Conservation (phyloP, 805 yeast species). For the Deakozyma indianensis region DNA sequence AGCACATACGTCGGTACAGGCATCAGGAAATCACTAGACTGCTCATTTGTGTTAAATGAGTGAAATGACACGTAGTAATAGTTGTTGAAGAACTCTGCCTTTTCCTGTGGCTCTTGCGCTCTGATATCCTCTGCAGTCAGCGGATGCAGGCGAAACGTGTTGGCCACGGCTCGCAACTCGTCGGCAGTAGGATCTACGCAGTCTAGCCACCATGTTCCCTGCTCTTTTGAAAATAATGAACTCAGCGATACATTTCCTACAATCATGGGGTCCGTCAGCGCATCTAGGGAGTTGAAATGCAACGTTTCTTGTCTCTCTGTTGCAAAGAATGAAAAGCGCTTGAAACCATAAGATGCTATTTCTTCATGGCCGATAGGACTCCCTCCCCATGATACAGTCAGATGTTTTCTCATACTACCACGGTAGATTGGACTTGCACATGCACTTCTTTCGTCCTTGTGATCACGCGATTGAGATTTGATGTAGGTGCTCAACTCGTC, state of each 20-base stretch:
- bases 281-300: not conserved
- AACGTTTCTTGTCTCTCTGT: not conserved
- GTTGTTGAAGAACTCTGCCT: conserved; percentile 78
- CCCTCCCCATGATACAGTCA: not conserved
- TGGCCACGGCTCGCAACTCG: conserved; percentile 84
- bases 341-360: not conserved
- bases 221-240: conserved; percentile 43
- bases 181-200: conserved; percentile 88
- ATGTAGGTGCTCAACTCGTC: not conserved
- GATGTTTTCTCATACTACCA: not conserved
- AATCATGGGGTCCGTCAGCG: not conserved
- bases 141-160: conserved; percentile 95
- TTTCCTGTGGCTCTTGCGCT: conserved; percentile 93
- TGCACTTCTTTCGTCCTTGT: too few relatives aligned
- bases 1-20: conserved; percentile 49
- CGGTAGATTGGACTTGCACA: too few relatives aligned
- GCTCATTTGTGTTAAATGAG: conserved; percentile 78
- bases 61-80: conserved; percentile 96
- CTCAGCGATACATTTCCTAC: not conserved
- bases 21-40: conserved; percentile 63
- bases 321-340: not conserved
- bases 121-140: conserved; percentile 95
- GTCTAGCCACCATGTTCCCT: conserved; percentile 92
- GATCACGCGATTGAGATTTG: too few relatives aligned
- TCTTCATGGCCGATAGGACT: not conserved